These are phyloP conservation scores for Chytriomyces hyalinus DNA, from an alignment of 192 early-diverging fungal species.

Conservation along the genomic window DNA sequence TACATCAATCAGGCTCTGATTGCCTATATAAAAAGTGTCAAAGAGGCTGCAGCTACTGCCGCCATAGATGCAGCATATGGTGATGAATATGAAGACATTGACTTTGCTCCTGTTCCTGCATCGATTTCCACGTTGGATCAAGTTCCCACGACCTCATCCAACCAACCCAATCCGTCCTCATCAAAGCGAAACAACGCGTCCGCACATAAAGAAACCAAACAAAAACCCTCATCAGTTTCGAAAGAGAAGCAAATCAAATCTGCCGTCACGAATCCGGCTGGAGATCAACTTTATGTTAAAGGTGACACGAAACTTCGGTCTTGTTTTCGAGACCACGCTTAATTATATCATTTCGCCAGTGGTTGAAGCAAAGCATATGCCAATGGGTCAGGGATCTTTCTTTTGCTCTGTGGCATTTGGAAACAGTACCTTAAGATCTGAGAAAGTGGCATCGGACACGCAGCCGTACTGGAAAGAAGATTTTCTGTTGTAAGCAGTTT, in stretches of 20 bases:
- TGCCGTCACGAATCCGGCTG: constrained; percentile 13
- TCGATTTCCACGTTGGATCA: too few relatives aligned
- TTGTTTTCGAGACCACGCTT: too few relatives aligned
- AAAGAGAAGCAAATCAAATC: constrained; percentile 22
- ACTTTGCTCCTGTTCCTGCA: too few relatives aligned
- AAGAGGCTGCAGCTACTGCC: background rate
- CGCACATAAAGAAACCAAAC: background rate
- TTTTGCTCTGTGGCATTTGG: constrained; percentile 38
- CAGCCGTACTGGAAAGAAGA: constrained; percentile 51
- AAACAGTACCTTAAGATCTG: constrained; percentile 14
- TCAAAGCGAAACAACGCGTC: too few relatives aligned
- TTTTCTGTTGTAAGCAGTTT: constrained; percentile 39
- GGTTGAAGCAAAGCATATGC: constrained; percentile 41
- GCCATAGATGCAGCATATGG: background rate
- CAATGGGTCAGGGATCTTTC: constrained; percentile 27
- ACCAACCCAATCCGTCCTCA: too few relatives aligned
- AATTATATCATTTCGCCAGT: constrained; percentile 13
- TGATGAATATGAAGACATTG: too few relatives aligned
- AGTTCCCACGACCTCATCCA: too few relatives aligned
- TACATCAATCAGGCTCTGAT: constrained; percentile 48
- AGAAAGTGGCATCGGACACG: constrained; percentile 38
- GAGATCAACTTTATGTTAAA: constrained; percentile 40
- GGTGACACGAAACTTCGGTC: constrained; percentile 2
- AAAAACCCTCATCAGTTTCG: background rate
- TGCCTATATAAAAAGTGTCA: constrained; percentile 32